Evolutionary conservation across 2,329 filamentous ascomycete species (phyloP), one percentile per base, ranked within the genome.

Genomic region (Colletotrichum sp.): DNA sequence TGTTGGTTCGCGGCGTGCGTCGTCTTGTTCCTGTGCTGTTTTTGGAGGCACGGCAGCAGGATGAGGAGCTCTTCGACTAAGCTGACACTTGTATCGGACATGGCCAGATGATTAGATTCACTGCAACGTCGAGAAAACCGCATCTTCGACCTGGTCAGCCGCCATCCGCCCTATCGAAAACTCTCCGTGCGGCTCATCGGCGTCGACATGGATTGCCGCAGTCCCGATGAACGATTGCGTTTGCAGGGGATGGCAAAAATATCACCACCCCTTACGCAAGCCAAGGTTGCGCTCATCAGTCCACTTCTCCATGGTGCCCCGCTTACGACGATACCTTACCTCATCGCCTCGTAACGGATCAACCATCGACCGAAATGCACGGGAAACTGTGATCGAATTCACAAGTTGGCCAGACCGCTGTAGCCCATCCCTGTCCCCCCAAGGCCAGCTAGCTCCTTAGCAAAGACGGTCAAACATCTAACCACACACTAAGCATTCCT

Each of bases 231-330:
- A 43, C 55, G 24, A 62, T 70, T 63, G 38, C 71, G 24, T 58
- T 62, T 55, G 33, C 61, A 66, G 62, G 68, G 71, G 31, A 21
- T 63, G 47, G 57, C 34, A 67, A 74, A 58, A 67, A 58, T 38
- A 72, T 54, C 68, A 72, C 62, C 71, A 66, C 62, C 33, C 62
- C 72, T 74, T 66, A 74, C 72, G 72, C 72, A 74, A 67, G 72
- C 72, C 72, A 72, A 74, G 72, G 62, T 63, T 57, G 43, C 13
- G 62, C 63, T 74, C 68, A 63, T 67, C 72, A 67, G 68, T 59
- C 62, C 68, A 73, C 68, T 27, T 66, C 38, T 36, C 69, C 34
- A 63, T 36, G 47, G 8, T 16, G 38, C 55, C 55, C 71, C 71
- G 33, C 71, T 70, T 73, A 15, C 62, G 21, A 61, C 51, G 16